Evolutionary conservation across 2,329 filamentous ascomycete genomes (phyloP).

Genomic region (Geoglossum cookeanum): DNA sequence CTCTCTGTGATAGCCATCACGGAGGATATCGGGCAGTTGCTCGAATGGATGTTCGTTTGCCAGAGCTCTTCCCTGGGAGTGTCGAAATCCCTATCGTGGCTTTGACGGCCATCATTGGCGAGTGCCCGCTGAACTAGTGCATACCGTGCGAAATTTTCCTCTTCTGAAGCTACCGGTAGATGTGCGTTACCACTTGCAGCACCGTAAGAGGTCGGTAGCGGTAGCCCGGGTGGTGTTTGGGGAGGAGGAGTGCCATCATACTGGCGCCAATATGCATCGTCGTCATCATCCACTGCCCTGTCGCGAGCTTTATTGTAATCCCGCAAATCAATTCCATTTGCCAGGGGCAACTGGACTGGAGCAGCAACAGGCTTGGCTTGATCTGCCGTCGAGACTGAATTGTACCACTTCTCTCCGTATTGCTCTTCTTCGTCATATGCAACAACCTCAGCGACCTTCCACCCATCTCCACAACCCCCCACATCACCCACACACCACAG

Average conservation of each 20-base stretch:
- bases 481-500: slow-evolving; percentile 42
- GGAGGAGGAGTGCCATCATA: slow-evolving; percentile 36
- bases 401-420: slow-evolving; percentile 34
- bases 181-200: slow-evolving; percentile 7
- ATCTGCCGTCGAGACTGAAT: slow-evolving; percentile 35
- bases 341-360: slow-evolving; percentile 15
- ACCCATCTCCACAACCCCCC: slow-evolving; percentile 31
- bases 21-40: background rate
- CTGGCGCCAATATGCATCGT: slow-evolving; percentile 45
- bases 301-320: slow-evolving; percentile 7
- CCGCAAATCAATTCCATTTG: slow-evolving; percentile 12
- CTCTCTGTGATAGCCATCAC: background rate
- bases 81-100: background rate
- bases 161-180: slow-evolving; percentile 26
- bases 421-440: slow-evolving; percentile 29
- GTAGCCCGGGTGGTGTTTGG: slow-evolving; percentile 13
- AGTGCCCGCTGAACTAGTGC: slow-evolving; percentile 44
- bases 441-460: slow-evolving; percentile 39
- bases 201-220: slow-evolving; percentile 13
- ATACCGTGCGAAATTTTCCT: slow-evolving; percentile 42
- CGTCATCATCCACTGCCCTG: slow-evolving; percentile 27
- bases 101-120: slow-evolving; percentile 38
- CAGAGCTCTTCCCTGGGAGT: too few relatives aligned
- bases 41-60: background rate
- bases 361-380: slow-evolving; percentile 22